Evolutionary conservation across 192 early-diverging fungal species (phyloP).

Genomic region (Chytriomyces hyalinus): DNA sequence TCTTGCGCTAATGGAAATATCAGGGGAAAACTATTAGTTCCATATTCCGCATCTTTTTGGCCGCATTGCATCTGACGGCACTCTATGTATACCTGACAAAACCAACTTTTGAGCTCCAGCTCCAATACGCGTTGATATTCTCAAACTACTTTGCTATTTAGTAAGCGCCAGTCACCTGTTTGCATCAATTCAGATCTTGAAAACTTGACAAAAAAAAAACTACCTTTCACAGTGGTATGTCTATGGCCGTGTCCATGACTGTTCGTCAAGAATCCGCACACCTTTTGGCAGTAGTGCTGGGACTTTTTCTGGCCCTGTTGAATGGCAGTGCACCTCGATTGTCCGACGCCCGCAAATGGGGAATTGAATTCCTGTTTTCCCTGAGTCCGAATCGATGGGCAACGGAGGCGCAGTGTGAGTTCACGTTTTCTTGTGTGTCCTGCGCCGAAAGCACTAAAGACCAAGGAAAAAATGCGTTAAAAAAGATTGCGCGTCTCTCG

Average conservation of each 20-base stretch:
- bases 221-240: constrained; percentile 27
- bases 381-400: constrained; percentile 32
- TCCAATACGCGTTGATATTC: constrained; percentile 39
- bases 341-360: constrained; percentile 26
- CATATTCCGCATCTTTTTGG: constrained; percentile 39
- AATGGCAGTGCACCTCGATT: constrained; percentile 49
- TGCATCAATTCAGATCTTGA: too few species aligned
- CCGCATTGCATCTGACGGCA: constrained; percentile 48
- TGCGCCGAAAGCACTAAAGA: too few species aligned
- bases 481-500: too few species aligned
- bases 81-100: constrained; percentile 44
- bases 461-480: too few species aligned
- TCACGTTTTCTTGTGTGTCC: not conserved
- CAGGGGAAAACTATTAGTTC: constrained; percentile 46
- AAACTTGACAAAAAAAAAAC: too few species aligned
- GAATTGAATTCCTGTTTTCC: constrained; percentile 28
- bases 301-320: constrained; percentile 51
- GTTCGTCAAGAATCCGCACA: constrained; percentile 41
- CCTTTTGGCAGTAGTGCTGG: constrained; percentile 36
- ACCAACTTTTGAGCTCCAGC: constrained; percentile 32
- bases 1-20: not conserved
- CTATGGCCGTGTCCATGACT: constrained; percentile 44
- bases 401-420: constrained; percentile 33
- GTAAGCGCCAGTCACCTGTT: too few species aligned
- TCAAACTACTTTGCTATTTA: constrained; percentile 46